These are phyloP conservation scores for Jamesozyma jinghongensis DNA, from an alignment of 805 yeast genomes.

Conservation along the genomic window DNA sequence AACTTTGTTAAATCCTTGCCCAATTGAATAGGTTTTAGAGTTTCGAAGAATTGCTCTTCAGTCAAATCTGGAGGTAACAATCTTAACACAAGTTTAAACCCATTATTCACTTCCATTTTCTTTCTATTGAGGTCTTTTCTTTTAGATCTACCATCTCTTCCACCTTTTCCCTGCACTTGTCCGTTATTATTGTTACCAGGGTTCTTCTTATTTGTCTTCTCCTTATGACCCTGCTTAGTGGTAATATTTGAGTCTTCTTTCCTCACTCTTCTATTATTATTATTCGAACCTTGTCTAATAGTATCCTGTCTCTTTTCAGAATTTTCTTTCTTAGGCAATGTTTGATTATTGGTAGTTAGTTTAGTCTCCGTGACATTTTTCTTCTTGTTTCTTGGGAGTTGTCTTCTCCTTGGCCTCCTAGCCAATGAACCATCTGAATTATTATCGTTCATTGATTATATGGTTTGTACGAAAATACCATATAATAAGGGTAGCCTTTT, in stretches of 20 bases:
- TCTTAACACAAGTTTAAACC: constrained; percentile 31
- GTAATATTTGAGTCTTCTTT: no score
- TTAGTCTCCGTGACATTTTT: no score
- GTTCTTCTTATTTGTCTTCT: no score
- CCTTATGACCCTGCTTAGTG: no score
- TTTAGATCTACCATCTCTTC: constrained; percentile 4
- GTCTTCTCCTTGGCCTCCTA: neutral
- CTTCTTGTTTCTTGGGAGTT: neutral
- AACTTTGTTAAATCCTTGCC: constrained; percentile 17
- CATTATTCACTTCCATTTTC: constrained; percentile 5
- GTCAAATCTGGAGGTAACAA: constrained; percentile 37
- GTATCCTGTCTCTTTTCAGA: no score
- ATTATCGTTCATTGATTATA: neutral
- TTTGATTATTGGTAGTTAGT: no score
- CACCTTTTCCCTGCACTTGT: neutral
- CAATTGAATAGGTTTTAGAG: constrained; percentile 12
- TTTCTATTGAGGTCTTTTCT: constrained; percentile 6
- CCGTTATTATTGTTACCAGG: no score
- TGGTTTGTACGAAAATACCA: no score
- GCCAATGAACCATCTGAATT: neutral
- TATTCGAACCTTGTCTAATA: no score
- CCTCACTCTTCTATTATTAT: no score
- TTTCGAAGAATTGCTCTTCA: constrained; percentile 23
- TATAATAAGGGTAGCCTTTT: no score
- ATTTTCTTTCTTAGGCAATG: no score